A percentile compares a stretch with the other conserved stretches of the same genome.
Conservation (phyloP, 1,284 basidiomycete species). For the Singerocomus inundabilis region DNA sequence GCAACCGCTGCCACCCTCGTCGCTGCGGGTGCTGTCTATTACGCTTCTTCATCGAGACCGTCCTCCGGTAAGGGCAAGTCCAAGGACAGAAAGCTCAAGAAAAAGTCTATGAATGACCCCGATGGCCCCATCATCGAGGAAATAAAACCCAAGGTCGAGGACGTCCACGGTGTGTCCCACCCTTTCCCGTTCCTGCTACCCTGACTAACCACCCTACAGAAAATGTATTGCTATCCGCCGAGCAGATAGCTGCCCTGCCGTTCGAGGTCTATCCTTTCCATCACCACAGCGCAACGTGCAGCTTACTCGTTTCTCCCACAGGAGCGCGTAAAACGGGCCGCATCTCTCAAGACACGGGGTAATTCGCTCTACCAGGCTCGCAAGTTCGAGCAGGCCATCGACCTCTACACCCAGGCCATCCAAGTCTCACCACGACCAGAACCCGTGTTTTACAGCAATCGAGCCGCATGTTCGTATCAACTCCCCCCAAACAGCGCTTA, state of each 20-base stretch:
- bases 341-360: slow-evolving; percentile 83
- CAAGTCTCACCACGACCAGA: slow-evolving; percentile 81
- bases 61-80: slow-evolving; percentile 46
- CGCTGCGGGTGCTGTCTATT: slow-evolving; percentile 75
- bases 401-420: slow-evolving; percentile 92
- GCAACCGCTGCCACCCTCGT: slow-evolving; percentile 69
- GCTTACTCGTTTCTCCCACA: slow-evolving; percentile 32
- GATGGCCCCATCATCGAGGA: slow-evolving; percentile 81
- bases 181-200: background rate
- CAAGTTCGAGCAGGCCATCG: slow-evolving; percentile 76
- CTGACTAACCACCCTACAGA: slow-evolving; percentile 19
- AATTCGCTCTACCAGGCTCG: slow-evolving; percentile 87
- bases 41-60: slow-evolving; percentile 51
- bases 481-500: background rate
- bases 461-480: slow-evolving; percentile 81
- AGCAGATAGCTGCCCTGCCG: slow-evolving; percentile 57
- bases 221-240: slow-evolving; percentile 46
- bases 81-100: slow-evolving; percentile 56
- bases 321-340: slow-evolving; percentile 78
- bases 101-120: slow-evolving; percentile 48
- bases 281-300: background rate
- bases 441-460: slow-evolving; percentile 96
- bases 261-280: slow-evolving; percentile 43
- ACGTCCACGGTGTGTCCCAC: slow-evolving; percentile 38
- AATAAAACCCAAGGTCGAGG: slow-evolving; percentile 40